phyloP scores from a whole-genome alignment of 306 rosid species.

The Medicago ruthenica region DNA sequence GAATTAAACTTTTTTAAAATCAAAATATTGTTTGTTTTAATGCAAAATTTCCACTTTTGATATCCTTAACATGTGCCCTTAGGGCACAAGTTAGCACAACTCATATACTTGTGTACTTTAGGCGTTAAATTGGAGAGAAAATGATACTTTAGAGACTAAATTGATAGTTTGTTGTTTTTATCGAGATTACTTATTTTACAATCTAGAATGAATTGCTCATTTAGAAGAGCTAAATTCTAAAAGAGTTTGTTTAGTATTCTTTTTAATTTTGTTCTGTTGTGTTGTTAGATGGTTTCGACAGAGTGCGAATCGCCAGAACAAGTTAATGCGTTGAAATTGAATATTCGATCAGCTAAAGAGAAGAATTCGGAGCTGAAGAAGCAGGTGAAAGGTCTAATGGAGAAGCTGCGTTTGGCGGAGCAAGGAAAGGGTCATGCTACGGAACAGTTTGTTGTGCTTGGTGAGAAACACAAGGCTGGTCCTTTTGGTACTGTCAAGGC shows the following conservation, averaged over 20 bases:
- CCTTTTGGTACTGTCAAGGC: slow-evolving; percentile 82
- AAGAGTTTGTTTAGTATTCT: neutral
- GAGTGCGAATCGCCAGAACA: slow-evolving; percentile 62
- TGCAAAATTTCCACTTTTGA: no score
- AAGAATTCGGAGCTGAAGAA: slow-evolving; percentile 64
- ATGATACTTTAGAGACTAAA: no score
- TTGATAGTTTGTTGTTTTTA: no score
- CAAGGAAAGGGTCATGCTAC: slow-evolving; percentile 73
- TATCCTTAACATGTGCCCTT: no score
- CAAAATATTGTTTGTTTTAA: no score
- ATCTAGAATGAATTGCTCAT: neutral
- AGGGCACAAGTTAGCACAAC: no score
- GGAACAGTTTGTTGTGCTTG: slow-evolving; percentile 65
- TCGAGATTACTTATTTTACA: neutral
- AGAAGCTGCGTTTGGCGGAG: slow-evolving; percentile 65
- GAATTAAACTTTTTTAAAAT: no score
- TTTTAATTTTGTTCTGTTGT: neutral
- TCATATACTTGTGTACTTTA: no score
- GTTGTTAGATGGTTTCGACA: slow-evolving; percentile 53
- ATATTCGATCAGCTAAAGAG: slow-evolving; percentile 53
- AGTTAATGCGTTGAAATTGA: slow-evolving; percentile 53
- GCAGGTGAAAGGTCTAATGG: slow-evolving; percentile 58
- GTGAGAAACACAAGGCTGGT: slow-evolving; percentile 80
- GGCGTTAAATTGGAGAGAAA: no score
- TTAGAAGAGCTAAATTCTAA: neutral